These are phyloP conservation scores for Millerozyma acaciae DNA, from an alignment of 805 yeast genomes.

Conservation along the genomic window DNA sequence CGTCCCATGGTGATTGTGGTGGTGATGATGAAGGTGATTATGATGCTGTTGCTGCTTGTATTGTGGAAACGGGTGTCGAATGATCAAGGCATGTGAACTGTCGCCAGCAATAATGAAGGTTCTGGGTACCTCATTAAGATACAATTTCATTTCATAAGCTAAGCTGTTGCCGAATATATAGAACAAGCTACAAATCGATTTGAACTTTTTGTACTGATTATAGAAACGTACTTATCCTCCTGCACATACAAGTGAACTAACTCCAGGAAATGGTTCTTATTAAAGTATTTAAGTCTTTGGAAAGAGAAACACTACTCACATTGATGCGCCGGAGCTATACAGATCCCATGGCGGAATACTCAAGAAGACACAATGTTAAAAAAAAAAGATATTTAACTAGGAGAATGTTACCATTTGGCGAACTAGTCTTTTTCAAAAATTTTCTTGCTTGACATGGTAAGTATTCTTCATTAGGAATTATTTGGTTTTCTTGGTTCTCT, in stretches of 20 bases:
- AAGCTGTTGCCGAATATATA: neutral
- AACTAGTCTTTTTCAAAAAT: no score
- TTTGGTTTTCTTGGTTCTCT: constrained; percentile 23
- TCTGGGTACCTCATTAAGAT: constrained; percentile 61
- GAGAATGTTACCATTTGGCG: no score
- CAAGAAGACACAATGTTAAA: no score
- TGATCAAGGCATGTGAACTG: constrained; percentile 53
- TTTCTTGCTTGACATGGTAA: neutral
- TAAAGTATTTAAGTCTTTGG: no score
- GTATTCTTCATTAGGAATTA: neutral
- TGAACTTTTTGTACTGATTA: no score
- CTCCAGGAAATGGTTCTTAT: no score
- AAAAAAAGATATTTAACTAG: no score
- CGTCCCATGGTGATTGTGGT: constrained; percentile 18
- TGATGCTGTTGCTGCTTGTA: constrained; percentile 16
- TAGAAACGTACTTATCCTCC: no score
- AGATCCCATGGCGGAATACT: no score
- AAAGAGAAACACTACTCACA: no score
- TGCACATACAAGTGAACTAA: neutral
- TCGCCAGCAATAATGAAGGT: constrained; percentile 59
- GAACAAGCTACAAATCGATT: no score
- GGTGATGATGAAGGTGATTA: constrained; percentile 12
- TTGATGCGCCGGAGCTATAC: no score
- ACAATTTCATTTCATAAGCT: constrained; percentile 49
- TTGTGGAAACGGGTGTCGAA: constrained; percentile 45